Percentiles rank a stretch among this genome's conserved stretches.
Evolutionary conservation across 257 asterid species (phyloP).

Genomic region (Fraxinus pennsylvanica): DNA sequence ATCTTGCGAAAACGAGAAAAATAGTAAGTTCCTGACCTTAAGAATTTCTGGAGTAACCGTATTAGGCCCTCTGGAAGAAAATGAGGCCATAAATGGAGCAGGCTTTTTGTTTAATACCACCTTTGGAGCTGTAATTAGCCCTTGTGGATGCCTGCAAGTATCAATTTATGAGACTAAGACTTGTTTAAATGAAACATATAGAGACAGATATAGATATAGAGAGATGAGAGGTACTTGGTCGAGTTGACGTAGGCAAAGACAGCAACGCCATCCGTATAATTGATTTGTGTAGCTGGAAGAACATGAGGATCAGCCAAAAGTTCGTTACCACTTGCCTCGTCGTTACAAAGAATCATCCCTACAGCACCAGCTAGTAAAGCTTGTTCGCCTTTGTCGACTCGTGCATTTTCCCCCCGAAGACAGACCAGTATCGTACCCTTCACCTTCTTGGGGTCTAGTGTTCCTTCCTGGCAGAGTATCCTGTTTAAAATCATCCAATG

Average conservation of each 20-base stretch:
- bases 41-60: conserved; percentile 33
- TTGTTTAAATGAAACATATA: not conserved
- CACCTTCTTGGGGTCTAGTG: conserved; percentile 25
- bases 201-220: not conserved
- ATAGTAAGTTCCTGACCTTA: conserved; percentile 20
- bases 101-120: conserved; percentile 19
- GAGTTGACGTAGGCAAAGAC: conserved; percentile 17
- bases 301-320: not conserved
- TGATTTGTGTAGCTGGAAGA: conserved; percentile 19
- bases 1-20: no score
- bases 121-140: conserved; percentile 25
- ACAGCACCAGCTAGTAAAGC: conserved; percentile 18
- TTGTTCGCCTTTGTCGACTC: conserved; percentile 3
- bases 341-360: conserved; percentile 27
- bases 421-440: conserved; percentile 28
- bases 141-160: conserved; percentile 5
- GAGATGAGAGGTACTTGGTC: conserved; percentile 2
- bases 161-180: not conserved
- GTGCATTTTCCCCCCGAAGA: not conserved
- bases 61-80: conserved; percentile 45
- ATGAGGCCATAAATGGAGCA: conserved; percentile 37
- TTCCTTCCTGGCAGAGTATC: not conserved
- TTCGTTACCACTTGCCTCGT: not conserved
- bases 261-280: conserved; percentile 1
- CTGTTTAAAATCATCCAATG: not conserved